Evolutionary conservation across 2,329 filamentous ascomycete species (phyloP), one percentile per base, ranked within the genome.

Genomic region (Sclerotinia glacialis): DNA sequence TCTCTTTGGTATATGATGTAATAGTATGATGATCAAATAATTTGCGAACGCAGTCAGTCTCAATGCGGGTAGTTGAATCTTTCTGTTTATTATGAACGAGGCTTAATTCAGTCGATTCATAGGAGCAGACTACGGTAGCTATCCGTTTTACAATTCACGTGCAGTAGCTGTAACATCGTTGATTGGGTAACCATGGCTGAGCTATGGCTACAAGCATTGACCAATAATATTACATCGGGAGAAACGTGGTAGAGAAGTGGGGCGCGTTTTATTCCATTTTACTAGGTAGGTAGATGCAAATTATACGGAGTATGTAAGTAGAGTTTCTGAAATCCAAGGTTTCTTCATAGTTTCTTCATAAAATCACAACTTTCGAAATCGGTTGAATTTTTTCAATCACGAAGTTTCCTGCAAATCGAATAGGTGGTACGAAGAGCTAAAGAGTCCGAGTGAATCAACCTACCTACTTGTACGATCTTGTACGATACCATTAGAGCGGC

Each of bases 161-260:
- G 47, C 44, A 28, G 23, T 2, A n/a, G 47, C 44, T 37, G 23
- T 2, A n/a, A 2, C 23, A 11, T 5, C 7, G 63, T 40, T 65
- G 54, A 65, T 65, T 65, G 54, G 63, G 34, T 46, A 59, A 52
- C 23, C 14, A n/a, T 37, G 5, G 8, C 12, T 18, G 31, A 23
- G 12, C 31, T 52, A 47, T 16, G 52, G 59, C 46, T 40, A 0
- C 21, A 3, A 40, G 44, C 53, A 65, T 65, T 59, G 63, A 5
- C 63, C 53, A 65, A 65, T 65, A 5, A 50, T 11, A 42, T 16
- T 6, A 8, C 42, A 40, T 23, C 42, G 18, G 37, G 16, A 31
- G 31, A 59, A 65, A 65, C 63, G 53, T 65, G 53, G 37, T 47
- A 23, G 44, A 49, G 44, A 37, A 37, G 58, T 46, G 44, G 58